phyloP scores from a whole-genome alignment of 768 basidiomycete species.

The Kwoniella bestiolae region DNA sequence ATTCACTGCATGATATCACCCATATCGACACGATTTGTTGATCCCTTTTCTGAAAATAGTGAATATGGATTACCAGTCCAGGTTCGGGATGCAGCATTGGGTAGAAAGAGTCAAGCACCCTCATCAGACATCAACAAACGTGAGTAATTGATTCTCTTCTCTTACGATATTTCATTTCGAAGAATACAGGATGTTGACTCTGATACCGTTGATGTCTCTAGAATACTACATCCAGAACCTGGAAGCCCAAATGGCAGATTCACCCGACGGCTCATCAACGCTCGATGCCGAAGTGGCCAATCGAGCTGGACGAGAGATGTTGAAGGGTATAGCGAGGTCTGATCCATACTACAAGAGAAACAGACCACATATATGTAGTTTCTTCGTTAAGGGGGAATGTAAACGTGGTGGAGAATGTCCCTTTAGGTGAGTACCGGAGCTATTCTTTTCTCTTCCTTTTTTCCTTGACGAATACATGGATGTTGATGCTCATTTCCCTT shows the following conservation, averaged over 20 bases:
- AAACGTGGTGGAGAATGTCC: constrained; percentile 90
- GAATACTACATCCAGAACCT: constrained; percentile 58
- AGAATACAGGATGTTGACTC: background rate
- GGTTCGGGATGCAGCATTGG: constrained; percentile 93
- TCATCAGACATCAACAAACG: constrained; percentile 92
- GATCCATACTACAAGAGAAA: constrained; percentile 99
- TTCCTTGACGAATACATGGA: background rate
- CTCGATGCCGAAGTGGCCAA: constrained; percentile 61
- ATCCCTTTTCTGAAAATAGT: constrained; percentile 23
- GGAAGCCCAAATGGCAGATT: constrained; percentile 63
- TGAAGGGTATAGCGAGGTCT: constrained; percentile 89
- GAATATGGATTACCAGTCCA: constrained; percentile 96
- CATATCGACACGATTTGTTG: no score
- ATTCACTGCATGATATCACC: no score
- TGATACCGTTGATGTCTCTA: constrained; percentile 19
- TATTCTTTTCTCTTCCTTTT: background rate
- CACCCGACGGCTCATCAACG: constrained; percentile 37
- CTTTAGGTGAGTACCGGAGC: constrained; percentile 70
- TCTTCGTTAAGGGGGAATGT: constrained; percentile 95
- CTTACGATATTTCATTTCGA: background rate
- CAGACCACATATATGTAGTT: constrained; percentile 88
- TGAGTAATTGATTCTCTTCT: constrained; percentile 71
- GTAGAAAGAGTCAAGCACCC: constrained; percentile 78
- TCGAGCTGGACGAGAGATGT: constrained; percentile 91
- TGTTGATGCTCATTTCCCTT: background rate